Conservation (phyloP, 768 basidiomycete species). For the Pleurotus tuoliensis region DNA sequence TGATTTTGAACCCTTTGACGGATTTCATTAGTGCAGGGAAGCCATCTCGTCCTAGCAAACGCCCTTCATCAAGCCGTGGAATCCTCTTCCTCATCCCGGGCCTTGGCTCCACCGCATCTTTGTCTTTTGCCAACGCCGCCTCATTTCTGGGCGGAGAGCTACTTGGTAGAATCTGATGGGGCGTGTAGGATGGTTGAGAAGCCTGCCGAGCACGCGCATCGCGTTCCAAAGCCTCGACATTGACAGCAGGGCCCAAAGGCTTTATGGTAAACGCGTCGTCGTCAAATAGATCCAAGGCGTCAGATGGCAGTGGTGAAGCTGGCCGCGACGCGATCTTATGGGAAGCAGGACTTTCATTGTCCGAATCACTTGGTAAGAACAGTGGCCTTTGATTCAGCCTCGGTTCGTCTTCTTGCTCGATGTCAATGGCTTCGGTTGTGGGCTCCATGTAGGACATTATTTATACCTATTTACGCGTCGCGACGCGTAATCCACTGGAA, state of each 20-base stretch:
- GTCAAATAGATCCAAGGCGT: not conserved
- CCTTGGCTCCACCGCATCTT: conserved; percentile 32
- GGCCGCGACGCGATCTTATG: not conserved
- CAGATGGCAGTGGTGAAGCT: not conserved
- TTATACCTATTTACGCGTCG: conserved; percentile 5
- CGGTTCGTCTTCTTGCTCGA: conserved; percentile 5
- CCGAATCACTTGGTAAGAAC: conserved; percentile 56
- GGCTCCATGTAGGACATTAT: conserved; percentile 58
- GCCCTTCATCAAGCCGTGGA: conserved; percentile 68
- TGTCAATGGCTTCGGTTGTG: conserved; percentile 25
- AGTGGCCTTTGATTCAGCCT: conserved; percentile 31
- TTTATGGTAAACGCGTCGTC: conserved; percentile 39
- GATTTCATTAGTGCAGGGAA: conserved; percentile 78
- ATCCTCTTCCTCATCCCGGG: conserved; percentile 35
- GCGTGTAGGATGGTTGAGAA: conserved; percentile 44
- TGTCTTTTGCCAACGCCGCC: conserved; percentile 21
- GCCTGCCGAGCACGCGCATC: conserved; percentile 50
- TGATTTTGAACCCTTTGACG: conserved; percentile 72
- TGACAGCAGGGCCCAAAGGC: conserved; percentile 46
- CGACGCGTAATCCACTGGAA: not conserved
- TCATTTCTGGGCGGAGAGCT: conserved; percentile 44
- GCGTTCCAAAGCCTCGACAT: conserved; percentile 48
- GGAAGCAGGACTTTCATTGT: conserved; percentile 41
- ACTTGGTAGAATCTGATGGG: conserved; percentile 31
- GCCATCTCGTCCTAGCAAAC: conserved; percentile 69